Base-by-base conservation (phyloP, 208 protist species). In the Strigomonas culicis region DNA sequence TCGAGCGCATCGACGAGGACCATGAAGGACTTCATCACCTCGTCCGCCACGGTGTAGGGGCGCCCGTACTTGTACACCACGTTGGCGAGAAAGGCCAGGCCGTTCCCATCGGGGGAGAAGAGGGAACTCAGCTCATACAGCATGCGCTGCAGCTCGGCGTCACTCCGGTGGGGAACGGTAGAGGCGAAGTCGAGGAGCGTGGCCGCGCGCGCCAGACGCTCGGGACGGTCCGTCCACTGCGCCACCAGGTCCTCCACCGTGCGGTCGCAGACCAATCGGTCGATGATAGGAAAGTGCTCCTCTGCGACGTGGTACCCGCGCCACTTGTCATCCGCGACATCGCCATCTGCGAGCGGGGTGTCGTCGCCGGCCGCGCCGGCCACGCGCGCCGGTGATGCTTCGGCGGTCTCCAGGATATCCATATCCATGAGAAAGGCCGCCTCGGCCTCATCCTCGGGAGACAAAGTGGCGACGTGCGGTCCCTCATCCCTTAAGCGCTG, bases 111-210 rank as follows among this genome's bases (percentile, higher is more conserved):
- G 25, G 70, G 61, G 10, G 73, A 51, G 59, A 96, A 92, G n/a
- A 83, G 78, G n/a, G 55, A 71, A 34, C 76, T 76, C 21, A 93
- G 72, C 30, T 92, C 80, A 46, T 80, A 80, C 32, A 96, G 65
- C 65, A 92, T 80, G 32, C 74, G 66, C 27, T 70, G 57, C 34
- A 96, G 55, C 59, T 96, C 90, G 25, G 34, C 84, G 59, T 92
- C 79, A 34, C 67, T 89, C 36, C 83, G 82, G 1, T 34, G 46
- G 21, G 68, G 61, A 51, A 96, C 60, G 1, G 80, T 89, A 1
- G 82, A 74, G 25, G 86, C 82, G 46, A 96, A 69, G 64, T 96
- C 90, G 15, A 81, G 71, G 41, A 96, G 66, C 8, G 90, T 88
- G 2, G 87, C 85, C 36, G 72, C 77, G 15, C 85, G 77, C 3